A percentile compares a stretch with the other conserved stretches of the same genome.
Evolutionary conservation across 768 basidiomycete genomes (phyloP).

Genomic region (Cystofilobasidium capitatum): DNA sequence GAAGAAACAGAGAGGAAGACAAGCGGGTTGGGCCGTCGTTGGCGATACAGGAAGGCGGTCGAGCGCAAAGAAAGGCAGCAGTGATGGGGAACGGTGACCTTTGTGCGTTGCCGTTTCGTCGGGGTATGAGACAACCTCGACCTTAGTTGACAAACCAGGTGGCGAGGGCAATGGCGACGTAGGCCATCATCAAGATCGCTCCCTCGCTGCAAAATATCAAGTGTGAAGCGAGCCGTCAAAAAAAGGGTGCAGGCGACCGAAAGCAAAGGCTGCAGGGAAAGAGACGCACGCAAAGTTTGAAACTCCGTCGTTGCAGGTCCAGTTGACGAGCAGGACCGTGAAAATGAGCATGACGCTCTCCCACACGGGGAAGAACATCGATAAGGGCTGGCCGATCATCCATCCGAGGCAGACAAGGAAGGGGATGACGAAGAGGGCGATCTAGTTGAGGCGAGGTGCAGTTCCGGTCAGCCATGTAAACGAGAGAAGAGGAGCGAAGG

Average conservation of each 20-base stretch:
- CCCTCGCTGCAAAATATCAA: constrained; percentile 37
- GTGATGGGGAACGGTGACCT: constrained; percentile 26
- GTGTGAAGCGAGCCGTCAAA: not conserved
- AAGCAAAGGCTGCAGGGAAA: not conserved
- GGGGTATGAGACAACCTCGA: no score
- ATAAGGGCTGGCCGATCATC: constrained; percentile 38
- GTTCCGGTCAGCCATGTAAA: not conserved
- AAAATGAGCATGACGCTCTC: constrained; percentile 36
- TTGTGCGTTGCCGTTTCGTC: no score
- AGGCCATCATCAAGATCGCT: constrained; percentile 36
- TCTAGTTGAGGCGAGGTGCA: constrained; percentile 28
- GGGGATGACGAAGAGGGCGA: constrained; percentile 36
- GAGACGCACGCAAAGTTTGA: constrained; percentile 37
- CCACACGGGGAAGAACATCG: constrained; percentile 36
- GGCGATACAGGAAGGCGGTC: not conserved
- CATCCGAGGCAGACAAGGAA: constrained; percentile 35
- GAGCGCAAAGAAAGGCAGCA: constrained; percentile 23
- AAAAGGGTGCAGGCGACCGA: not conserved
- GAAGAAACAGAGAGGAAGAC: not conserved
- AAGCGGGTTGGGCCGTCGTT: not conserved
- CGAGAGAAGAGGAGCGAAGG: constrained; percentile 42
- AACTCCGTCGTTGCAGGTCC: constrained; percentile 33
- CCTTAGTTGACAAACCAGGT: constrained; percentile 18
- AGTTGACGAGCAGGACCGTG: constrained; percentile 37
- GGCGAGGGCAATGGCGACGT: constrained; percentile 22